These are phyloP conservation scores for Paramyrothecium sp. DNA, from an alignment of 2,329 filamentous ascomycete genomes.

Conservation along the genomic window DNA sequence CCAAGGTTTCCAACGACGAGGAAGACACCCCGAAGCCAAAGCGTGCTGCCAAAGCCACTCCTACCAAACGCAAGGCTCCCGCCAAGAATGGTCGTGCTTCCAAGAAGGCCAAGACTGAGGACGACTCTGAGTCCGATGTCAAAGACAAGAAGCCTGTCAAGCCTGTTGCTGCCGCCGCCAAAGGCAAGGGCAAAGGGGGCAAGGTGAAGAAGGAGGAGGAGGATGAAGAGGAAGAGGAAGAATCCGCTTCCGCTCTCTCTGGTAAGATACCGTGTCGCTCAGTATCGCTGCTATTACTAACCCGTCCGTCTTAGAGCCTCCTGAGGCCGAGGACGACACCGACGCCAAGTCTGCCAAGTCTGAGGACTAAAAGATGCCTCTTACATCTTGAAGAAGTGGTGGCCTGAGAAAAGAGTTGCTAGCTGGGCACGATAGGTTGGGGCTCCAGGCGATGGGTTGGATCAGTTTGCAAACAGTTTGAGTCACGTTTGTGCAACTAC, in stretches of 20 bases:
- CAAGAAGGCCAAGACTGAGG: constrained; percentile 26
- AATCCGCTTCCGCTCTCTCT: constrained; percentile 22
- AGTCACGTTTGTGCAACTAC: neutral
- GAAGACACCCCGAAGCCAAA: neutral
- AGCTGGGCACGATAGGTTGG: neutral
- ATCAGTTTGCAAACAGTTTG: neutral
- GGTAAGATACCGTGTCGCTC: constrained; percentile 13
- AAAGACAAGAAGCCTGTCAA: constrained; percentile 11
- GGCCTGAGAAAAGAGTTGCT: too few species aligned
- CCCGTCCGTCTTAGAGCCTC: neutral
- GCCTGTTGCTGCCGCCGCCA: neutral
- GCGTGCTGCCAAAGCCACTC: constrained; percentile 10
- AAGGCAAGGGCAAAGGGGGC: constrained; percentile 14
- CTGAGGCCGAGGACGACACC: constrained; percentile 2
- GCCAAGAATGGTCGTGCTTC: constrained; percentile 16
- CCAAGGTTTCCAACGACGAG: constrained; percentile 7
- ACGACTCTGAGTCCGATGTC: constrained; percentile 16
- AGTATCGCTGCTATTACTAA: too few species aligned
- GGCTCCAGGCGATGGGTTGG: too few species aligned
- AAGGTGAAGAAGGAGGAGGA: constrained; percentile 17
- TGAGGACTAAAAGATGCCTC: neutral
- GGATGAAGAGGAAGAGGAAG: constrained; percentile 20
- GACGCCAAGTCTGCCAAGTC: neutral
- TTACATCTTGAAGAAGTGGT: too few species aligned
- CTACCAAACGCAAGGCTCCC: constrained; percentile 27